Evolutionary conservation across 257 asterid genomes (phyloP).

Genomic region (Solanum microdontum): DNA sequence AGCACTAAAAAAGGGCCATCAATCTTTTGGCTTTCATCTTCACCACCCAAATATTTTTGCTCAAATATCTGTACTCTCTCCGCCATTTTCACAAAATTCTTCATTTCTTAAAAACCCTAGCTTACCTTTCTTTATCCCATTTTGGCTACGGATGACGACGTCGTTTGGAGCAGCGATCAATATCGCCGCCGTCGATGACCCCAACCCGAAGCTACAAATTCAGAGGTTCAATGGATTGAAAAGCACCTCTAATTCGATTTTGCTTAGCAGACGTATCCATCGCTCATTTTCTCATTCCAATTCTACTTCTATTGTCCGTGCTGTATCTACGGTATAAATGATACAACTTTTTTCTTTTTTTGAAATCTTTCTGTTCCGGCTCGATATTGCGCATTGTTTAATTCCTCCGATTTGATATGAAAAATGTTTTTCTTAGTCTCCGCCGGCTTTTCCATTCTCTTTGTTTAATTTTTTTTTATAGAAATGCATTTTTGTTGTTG

Average conservation of each 20-base stretch:
- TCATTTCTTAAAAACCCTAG: background rate
- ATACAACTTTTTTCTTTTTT: background rate
- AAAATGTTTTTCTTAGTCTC: background rate
- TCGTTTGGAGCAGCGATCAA: slow-evolving; percentile 20
- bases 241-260: slow-evolving; percentile 18
- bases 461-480: background rate
- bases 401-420: background rate
- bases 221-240: slow-evolving; percentile 20
- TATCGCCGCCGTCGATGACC: background rate
- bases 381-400: background rate
- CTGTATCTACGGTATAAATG: slow-evolving; percentile 59
- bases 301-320: slow-evolving; percentile 38
- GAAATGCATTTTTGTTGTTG: background rate
- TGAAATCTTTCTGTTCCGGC: background rate
- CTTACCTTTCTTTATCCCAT: background rate
- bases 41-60: background rate
- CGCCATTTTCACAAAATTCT: background rate
- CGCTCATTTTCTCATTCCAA: slow-evolving; percentile 12
- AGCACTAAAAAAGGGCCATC: background rate
- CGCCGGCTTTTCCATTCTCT: no score
- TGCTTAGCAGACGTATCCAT: slow-evolving; percentile 20
- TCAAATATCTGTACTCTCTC: background rate
- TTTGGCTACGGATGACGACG: slow-evolving; percentile 21
- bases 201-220: slow-evolving; percentile 8
- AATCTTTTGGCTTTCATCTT: background rate